A percentile compares a stretch with the other conserved stretches of the same genome.
Conservation (phyloP, 2,329 filamentous ascomycete genomes). For the Ustulina deusta region DNA sequence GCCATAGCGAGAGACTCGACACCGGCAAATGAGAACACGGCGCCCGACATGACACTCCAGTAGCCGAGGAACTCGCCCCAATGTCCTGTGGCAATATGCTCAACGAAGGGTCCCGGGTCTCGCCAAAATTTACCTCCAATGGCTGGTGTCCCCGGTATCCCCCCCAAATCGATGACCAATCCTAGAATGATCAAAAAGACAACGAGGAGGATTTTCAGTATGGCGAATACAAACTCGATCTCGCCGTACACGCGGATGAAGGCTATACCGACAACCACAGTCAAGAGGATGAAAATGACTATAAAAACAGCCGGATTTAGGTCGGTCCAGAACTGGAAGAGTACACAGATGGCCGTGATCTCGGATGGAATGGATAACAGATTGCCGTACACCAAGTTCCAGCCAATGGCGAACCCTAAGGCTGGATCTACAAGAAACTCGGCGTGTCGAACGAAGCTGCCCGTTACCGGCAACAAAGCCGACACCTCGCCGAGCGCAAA, state of each 20-base stretch:
- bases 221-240: slow-evolving; percentile 65
- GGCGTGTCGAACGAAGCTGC: slow-evolving; percentile 70
- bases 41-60: slow-evolving; percentile 62
- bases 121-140: slow-evolving; percentile 78
- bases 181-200: slow-evolving; percentile 72
- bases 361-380: slow-evolving; percentile 68
- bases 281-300: slow-evolving; percentile 62
- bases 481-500: slow-evolving; percentile 71
- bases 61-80: slow-evolving; percentile 74
- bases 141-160: slow-evolving; percentile 67
- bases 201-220: slow-evolving; percentile 71
- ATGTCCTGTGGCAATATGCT: slow-evolving; percentile 68
- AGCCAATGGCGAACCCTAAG: slow-evolving; percentile 66
- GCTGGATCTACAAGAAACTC: slow-evolving; percentile 72
- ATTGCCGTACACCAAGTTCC: slow-evolving; percentile 68
- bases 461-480: slow-evolving; percentile 71
- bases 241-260: slow-evolving; percentile 71
- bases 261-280: slow-evolving; percentile 68
- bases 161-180: slow-evolving; percentile 72
- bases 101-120: slow-evolving; percentile 74
- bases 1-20: slow-evolving; percentile 67
- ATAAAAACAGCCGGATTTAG: slow-evolving; percentile 66
- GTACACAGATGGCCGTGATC: slow-evolving; percentile 71
- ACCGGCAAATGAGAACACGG: slow-evolving; percentile 61
- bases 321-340: slow-evolving; percentile 74